phyloP scores from a whole-genome alignment of 495 filamentous ascomycete genomes.

The Lineolata rhizophorae region DNA sequence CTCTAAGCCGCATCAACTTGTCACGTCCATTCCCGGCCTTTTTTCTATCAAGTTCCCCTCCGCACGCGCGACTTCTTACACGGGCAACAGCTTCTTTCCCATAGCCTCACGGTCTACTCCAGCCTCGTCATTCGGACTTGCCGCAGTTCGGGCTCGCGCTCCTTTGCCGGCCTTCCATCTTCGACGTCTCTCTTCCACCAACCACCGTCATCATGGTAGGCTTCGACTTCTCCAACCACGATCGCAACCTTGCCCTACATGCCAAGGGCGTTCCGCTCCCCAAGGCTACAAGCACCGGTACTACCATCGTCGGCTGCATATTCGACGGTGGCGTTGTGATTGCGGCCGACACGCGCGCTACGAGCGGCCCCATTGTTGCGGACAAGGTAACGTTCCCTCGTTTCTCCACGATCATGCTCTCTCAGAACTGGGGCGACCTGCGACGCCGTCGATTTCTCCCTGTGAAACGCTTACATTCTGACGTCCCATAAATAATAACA shows the following conservation, averaged over 20 bases:
- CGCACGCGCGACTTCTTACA: too few species aligned
- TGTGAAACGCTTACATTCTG: not conserved
- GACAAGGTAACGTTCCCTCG: slow-evolving; percentile 49
- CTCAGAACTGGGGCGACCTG: not conserved
- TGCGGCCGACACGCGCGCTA: slow-evolving; percentile 94
- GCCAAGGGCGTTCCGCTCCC: slow-evolving; percentile 81
- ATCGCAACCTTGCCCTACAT: slow-evolving; percentile 90
- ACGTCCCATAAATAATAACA: too few species aligned
- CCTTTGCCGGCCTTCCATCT: too few species aligned
- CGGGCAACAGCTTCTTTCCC: too few species aligned
- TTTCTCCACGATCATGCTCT: not conserved
- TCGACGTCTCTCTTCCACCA: slow-evolving; percentile 2
- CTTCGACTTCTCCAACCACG: slow-evolving; percentile 99
- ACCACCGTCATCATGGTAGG: slow-evolving; percentile 53
- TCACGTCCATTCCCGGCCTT: too few species aligned
- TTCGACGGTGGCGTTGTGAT: slow-evolving; percentile 95
- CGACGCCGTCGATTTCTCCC: not conserved
- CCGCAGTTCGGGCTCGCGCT: too few species aligned
- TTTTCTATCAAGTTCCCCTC: too few species aligned
- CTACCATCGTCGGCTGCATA: slow-evolving; percentile 96
- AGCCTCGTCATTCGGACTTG: too few species aligned
- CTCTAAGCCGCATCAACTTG: too few species aligned
- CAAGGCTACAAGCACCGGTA: slow-evolving; percentile 96
- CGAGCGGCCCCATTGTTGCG: slow-evolving; percentile 91
- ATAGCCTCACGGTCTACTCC: too few species aligned